Conservation (phyloP, 345 rosid genomes). For the Draba incana region DNA sequence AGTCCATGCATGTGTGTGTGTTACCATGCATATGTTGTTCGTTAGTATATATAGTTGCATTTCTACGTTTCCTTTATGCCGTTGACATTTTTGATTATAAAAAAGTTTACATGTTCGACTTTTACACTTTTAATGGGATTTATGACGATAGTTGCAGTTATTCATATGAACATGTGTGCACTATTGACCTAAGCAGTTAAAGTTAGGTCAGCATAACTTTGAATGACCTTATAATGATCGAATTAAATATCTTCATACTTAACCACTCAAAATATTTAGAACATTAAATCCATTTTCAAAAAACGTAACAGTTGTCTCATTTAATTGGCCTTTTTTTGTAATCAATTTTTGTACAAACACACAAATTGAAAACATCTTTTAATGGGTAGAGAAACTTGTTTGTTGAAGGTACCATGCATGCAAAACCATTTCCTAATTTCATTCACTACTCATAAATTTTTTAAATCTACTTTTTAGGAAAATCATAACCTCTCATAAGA, state of each 20-base stretch:
- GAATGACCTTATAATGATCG: conserved; percentile 2
- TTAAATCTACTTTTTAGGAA: background rate
- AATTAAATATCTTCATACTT: background rate
- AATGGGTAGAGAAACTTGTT: conserved; percentile 22
- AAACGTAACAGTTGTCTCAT: conserved; percentile 5
- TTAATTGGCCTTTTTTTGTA: conserved; percentile 10
- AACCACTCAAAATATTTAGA: background rate
- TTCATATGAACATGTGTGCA: conserved; percentile 22
- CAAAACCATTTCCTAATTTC: conserved; percentile 23
- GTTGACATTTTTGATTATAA: conserved; percentile 8
- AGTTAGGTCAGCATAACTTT: conserved; percentile 35
- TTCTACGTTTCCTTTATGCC: conserved; percentile 11
- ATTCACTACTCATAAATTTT: conserved; percentile 6
- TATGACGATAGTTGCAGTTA: conserved; percentile 28
- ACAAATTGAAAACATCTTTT: background rate
- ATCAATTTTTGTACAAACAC: conserved; percentile 3
- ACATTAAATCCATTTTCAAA: conserved; percentile 10
- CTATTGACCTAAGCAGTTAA: conserved; percentile 18
- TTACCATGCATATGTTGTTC: conserved; percentile 1
- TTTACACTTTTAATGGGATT: background rate
- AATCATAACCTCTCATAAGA: background rate
- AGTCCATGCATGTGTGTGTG: background rate
- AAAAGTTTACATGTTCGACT: background rate
- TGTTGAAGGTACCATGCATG: conserved; percentile 35
- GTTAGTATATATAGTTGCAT: background rate